phyloP scores from a whole-genome alignment of 176 grass and related monocot genomes.

The Juncus inflexus region DNA sequence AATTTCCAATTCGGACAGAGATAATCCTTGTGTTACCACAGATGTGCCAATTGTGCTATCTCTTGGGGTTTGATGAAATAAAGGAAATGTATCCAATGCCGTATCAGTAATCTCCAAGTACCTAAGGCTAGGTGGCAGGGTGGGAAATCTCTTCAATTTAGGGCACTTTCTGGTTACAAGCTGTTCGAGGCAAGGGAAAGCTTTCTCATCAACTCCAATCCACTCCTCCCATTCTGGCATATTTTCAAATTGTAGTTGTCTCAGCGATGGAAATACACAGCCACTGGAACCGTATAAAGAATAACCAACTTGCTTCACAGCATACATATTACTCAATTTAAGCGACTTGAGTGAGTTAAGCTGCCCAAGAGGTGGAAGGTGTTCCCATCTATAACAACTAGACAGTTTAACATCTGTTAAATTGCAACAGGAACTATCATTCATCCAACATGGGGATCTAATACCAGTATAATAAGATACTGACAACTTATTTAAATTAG shows the following conservation, averaged over 20 bases:
- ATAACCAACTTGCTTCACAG: conserved; percentile 16
- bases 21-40: not conserved
- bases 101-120: not conserved
- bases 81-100: conserved; percentile 22
- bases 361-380: conserved; percentile 31
- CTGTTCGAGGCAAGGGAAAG: conserved; percentile 23
- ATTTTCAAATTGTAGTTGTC: not conserved
- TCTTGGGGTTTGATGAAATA: not conserved
- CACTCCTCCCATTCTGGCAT: conserved; percentile 24
- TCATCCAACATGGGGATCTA: conserved; percentile 33
- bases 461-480: conserved; percentile 21
- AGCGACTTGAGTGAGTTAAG: conserved; percentile 36
- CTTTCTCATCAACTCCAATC: conserved; percentile 13
- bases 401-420: conserved; percentile 23
- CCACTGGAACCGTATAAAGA: conserved; percentile 8
- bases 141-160: conserved; percentile 13
- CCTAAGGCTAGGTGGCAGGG: conserved; percentile 19
- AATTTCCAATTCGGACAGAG: not conserved
- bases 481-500: conserved; percentile 11
- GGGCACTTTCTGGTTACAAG: not conserved
- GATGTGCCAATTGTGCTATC: not conserved
- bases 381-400: conserved; percentile 11
- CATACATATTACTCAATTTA: conserved; percentile 8
- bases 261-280: conserved; percentile 25
- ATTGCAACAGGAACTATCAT: not conserved